Base-by-base conservation (phyloP, 2,329 filamentous ascomycete species). In the Aspergillus brunneoviolaceus region DNA sequence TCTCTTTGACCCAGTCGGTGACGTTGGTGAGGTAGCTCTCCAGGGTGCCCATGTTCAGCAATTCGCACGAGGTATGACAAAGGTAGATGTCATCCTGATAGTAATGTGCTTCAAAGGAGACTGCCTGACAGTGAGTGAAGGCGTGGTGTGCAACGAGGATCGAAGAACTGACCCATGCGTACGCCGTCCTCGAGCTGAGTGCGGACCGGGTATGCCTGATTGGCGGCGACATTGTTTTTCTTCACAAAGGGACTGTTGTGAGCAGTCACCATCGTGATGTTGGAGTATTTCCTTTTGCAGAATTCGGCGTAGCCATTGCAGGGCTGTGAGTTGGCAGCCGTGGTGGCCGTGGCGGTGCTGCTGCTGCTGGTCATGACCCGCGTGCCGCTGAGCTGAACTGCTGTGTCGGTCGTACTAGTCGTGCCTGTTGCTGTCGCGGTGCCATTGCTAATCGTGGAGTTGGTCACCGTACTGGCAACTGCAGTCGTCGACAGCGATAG, bases 191-290 rank as follows among this genome's bases (percentile, higher is more conserved):
- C 85, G 62, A 96, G 81, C 77, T 96, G 92, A 31, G 83, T 79
- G 14, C 80, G 82, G 53, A 95, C 90, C 19, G 80, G 75, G 51
- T 90, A 81, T 29, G 81, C 80, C 77, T 96, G 91, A 75, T 96
- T 96, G 57, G 89, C 84, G 16, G 87, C 91, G 9, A 88, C 84
- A 73, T 89, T 93, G 67, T 89, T 89, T 16, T 81, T 73, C 9
- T 84, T 80, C 45, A 88, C 82, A 72, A 96, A 96, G 12, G 90
- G 90, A 49, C 89, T 91, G 79, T 96, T 96, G 78, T 96, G 91
- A n/a, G 88, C 87, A 16, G 85, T 87, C 1, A 96, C 84, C 68
- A 90, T 82, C 59, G 90, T 93, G 74, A 95, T 88, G 73, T 95
- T 93, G 80, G 88, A 87, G 76, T 92, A 96, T 67, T 86, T 87